Evolutionary conservation across 306 rosid genomes (phyloP), one percentile per base, ranked within the genome.

Genomic region (Malus orientalis): DNA sequence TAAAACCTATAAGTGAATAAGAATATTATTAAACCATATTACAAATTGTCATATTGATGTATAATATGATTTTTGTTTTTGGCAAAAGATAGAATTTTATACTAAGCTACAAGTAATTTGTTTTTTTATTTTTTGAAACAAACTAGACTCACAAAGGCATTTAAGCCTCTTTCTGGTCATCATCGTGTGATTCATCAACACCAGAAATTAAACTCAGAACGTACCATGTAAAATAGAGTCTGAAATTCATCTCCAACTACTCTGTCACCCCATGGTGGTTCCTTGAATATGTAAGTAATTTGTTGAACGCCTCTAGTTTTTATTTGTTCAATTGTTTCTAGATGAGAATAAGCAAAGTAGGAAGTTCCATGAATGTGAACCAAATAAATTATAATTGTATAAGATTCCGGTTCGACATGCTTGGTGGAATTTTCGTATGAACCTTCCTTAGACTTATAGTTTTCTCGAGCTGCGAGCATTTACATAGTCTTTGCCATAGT

Each of bases 101-200:
- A 49, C 20, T 14, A 49, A 15, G 16, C 20, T 49, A 49, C 3
- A 49, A 33, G 38, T 33, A 33, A 33, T 6, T 36, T 36, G 2
- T 36, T 36, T 36, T 36, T 36, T 6, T 36, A 0, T 6, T 36
- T 36, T 36, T 36, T 36, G 40, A 36, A 36, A 36, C 2, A 8
- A 8, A 36, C 40, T 36, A 36, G 40, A 36, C 40, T 36, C 0
- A 36, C 2, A 36, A 0, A 36, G 0, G 6, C 8, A 36, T 36
- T 36, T 36, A 2, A 36, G 8, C 0, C 0, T 36, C 8, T 6
- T 36, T 0, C 2, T 33, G 2, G 8, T 36, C 2, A 36, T 1
- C 40, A 36, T 36, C 2, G 8, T 36, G 40, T 36, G 8, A 36
- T 36, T 36, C 2, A 36, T 36, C 38, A 36, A 36, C 40, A 36